Conservation (phyloP, 179 eudicot genomes). For the Carnegiea gigantea region DNA sequence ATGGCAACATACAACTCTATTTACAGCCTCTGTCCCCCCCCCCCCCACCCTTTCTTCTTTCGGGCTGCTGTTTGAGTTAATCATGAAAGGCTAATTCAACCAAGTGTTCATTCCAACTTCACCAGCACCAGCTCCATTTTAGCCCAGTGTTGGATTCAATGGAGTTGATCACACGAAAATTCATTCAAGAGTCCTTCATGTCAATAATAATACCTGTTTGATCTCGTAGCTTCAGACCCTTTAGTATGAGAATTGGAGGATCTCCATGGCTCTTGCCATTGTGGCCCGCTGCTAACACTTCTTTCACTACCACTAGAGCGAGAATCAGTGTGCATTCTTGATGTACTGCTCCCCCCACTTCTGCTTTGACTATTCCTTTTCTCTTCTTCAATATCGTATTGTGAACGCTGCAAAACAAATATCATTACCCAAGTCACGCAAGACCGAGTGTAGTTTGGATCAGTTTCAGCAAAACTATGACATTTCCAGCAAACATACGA, state of each 20-base stretch:
- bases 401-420: conserved; percentile 44
- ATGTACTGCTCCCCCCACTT: conserved; percentile 19
- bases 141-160: not conserved
- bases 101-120: not conserved
- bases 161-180: conserved; percentile 3
- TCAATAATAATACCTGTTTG: conserved; percentile 28
- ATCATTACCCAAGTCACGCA: not conserved
- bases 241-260: conserved; percentile 41
- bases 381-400: conserved; percentile 67
- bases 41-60: too few relatives aligned
- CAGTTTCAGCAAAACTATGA: too few relatives aligned
- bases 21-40: too few relatives aligned
- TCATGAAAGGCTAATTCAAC: not conserved
- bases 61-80: too few relatives aligned
- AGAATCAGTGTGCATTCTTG: conserved; percentile 42
- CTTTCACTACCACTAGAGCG: conserved; percentile 43
- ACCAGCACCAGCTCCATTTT: not conserved
- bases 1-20: too few relatives aligned
- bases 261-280: conserved; percentile 57
- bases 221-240: conserved; percentile 48
- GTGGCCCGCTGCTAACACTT: conserved; percentile 41
- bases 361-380: conserved; percentile 46
- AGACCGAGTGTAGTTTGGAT: too few relatives aligned
- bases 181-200: not conserved
- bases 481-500: too few relatives aligned